Evolutionary conservation across 2,329 filamentous ascomycete species (phyloP).

Genomic region (Colletotrichum truncatum): DNA sequence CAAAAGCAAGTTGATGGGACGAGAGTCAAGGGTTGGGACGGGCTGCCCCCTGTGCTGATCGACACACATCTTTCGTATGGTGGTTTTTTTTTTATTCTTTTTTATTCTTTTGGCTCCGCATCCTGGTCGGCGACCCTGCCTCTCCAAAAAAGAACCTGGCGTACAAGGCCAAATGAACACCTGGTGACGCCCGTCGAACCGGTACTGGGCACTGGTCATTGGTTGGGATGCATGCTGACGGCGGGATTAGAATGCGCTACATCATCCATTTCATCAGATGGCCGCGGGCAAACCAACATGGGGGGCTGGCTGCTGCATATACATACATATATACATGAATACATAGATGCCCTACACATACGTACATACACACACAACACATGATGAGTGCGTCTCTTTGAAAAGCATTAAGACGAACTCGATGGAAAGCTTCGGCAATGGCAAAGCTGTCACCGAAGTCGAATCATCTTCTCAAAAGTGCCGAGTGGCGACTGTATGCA

Average conservation of each 20-base stretch:
- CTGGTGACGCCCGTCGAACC: slow-evolving; percentile 22
- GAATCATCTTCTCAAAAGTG: neutral
- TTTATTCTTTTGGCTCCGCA: slow-evolving; percentile 3
- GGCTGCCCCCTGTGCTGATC: slow-evolving; percentile 30
- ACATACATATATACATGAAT: neutral
- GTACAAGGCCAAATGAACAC: neutral
- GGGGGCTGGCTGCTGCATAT: neutral
- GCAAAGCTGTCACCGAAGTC: neutral
- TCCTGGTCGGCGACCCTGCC: slow-evolving; percentile 13
- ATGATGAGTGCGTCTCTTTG: neutral
- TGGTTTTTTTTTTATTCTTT: too few relatives aligned
- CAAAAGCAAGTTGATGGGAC: slow-evolving; percentile 27
- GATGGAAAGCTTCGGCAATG: neutral
- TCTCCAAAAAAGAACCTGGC: neutral
- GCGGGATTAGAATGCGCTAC: slow-evolving; percentile 7
- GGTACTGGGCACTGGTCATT: slow-evolving; percentile 13
- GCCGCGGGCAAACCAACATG: neutral
- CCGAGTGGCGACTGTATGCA: slow-evolving; percentile 6
- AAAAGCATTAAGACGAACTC: neutral
- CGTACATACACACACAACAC: neutral
- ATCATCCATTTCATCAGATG: slow-evolving; percentile 9
- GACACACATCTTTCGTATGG: too few relatives aligned
- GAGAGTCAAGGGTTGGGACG: slow-evolving; percentile 17
- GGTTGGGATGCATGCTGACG: neutral
- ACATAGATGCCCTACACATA: neutral